Evolutionary conservation across 1,284 basidiomycete species (phyloP), one percentile per base, ranked within the genome.

Genomic region (Butyriboletus appendiculatus): DNA sequence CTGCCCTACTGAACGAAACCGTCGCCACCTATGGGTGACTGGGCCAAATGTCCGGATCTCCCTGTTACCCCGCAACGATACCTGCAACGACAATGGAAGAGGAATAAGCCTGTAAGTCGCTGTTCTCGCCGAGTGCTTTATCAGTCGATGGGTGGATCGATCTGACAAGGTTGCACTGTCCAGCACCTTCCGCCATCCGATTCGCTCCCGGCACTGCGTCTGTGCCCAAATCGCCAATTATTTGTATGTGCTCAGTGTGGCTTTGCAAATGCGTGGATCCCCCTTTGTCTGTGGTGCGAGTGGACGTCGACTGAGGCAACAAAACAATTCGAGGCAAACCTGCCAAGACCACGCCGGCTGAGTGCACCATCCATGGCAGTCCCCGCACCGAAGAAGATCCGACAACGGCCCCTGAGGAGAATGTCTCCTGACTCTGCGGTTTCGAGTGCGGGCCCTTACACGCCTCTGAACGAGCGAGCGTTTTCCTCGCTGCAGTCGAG

Each of bases 271-370:
- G 68, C 73, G 32, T 72, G 77, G 57, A 73, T 81, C 51, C 74
- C 76, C 22, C 68, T 83, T 52, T 85, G 83, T 66, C 70, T 83
- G 10, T 85, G 81, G 80, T 85, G 83, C 64, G 65, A 73, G 56
- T 76, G 79, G 75, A 70, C 73, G 16, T 81, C 77, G 30, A 61
- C 74, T 44, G 73, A 71, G 45, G 73, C 74, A 7, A 68, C 70
- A 58, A 67, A 66, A 45, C 69, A 67, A 43, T 76, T 75, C 60
- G 73, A 76, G 56, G 56, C 63, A 30, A 70, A 63, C 51, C 66
- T 64, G 61, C 65, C 65, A 45, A 62, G 56, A 56, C 68, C 58
- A 28, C 73, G 75, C 49, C 65, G 74, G 53, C 55, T 75, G 50
- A 80, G 76, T 56, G 73, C 73, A 16, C 77, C 77, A 0, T 56